phyloP scores from a whole-genome alignment of 129 eudicot species.

The Ambrosia trifida region DNA sequence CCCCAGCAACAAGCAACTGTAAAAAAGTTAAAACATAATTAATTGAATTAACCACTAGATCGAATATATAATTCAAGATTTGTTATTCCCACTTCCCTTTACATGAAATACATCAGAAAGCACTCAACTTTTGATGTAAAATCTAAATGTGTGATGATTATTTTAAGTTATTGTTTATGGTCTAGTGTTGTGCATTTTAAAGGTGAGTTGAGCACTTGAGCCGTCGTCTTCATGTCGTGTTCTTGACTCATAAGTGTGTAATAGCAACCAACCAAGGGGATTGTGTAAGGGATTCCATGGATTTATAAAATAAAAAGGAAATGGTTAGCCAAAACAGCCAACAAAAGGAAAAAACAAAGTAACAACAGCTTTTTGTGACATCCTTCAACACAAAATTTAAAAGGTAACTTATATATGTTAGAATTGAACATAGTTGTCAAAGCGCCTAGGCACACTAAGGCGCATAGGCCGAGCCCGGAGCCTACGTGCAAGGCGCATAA shows the following conservation, averaged over 20 bases:
- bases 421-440: too few relatives aligned
- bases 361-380: constrained; percentile 23
- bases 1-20: constrained; percentile 98
- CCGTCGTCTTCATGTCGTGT: constrained; percentile 39
- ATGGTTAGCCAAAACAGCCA: constrained; percentile 20
- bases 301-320: constrained; percentile 10
- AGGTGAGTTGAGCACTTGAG: constrained; percentile 28
- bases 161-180: constrained; percentile 23
- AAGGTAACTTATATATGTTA: constrained; percentile 21
- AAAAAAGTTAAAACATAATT: constrained; percentile 1
- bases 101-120: constrained; percentile 37
- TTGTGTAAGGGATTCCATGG: constrained; percentile 32
- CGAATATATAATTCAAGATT: constrained; percentile 29
- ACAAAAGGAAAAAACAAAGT: constrained; percentile 18
- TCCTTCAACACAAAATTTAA: constrained; percentile 18
- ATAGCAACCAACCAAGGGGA: constrained; percentile 27
- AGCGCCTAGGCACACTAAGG: too few relatives aligned
- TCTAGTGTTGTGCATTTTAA: constrained; percentile 22
- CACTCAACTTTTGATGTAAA: constrained; percentile 27
- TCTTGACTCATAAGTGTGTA: constrained; percentile 42
- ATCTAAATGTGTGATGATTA: neutral
- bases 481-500: too few relatives aligned
- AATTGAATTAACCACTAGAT: constrained; percentile 29
- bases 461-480: too few relatives aligned
- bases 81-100: constrained; percentile 36